Conservation (phyloP, 805 yeast genomes). For the Candida mattraensis region DNA sequence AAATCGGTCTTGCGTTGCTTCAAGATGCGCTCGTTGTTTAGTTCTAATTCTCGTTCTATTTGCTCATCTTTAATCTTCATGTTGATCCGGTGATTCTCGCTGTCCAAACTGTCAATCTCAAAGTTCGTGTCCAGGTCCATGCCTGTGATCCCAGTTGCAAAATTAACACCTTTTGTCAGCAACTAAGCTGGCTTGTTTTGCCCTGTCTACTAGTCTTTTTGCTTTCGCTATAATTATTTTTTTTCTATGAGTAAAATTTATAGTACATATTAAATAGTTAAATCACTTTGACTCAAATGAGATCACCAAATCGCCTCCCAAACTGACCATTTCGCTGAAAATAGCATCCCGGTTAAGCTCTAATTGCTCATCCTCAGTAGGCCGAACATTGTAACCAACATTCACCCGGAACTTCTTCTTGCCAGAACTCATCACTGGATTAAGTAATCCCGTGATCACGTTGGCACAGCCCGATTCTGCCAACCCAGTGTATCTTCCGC, state of each 20-base stretch:
- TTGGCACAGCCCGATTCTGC: constrained; percentile 49
- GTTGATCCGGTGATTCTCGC: no score
- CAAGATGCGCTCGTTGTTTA: constrained; percentile 40
- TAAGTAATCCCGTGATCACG: constrained; percentile 78
- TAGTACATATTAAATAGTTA: constrained; percentile 1
- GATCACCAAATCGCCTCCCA: constrained; percentile 64
- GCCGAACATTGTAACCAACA: constrained; percentile 70
- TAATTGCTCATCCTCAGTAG: constrained; percentile 51
- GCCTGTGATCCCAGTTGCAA: no score
- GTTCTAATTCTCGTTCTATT: constrained; percentile 35
- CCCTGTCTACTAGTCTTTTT: no score
- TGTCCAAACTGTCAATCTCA: no score
- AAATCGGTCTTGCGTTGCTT: constrained; percentile 45
- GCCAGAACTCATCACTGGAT: constrained; percentile 55
- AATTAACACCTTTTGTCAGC: no score
- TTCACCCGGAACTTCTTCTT: constrained; percentile 77
- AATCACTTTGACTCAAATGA: constrained; percentile 26
- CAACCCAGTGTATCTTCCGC: constrained; percentile 53
- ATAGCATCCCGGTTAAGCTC: constrained; percentile 69
- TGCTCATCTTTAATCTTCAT: constrained; percentile 19
- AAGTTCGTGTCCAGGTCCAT: no score
- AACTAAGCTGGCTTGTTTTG: no score
- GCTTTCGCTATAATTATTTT: no score
- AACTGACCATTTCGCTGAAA: constrained; percentile 64
- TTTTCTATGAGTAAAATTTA: not conserved